Evolutionary conservation across 768 basidiomycete genomes (phyloP), one percentile per base, ranked within the genome.

Genomic region (Amanita thiersii): DNA sequence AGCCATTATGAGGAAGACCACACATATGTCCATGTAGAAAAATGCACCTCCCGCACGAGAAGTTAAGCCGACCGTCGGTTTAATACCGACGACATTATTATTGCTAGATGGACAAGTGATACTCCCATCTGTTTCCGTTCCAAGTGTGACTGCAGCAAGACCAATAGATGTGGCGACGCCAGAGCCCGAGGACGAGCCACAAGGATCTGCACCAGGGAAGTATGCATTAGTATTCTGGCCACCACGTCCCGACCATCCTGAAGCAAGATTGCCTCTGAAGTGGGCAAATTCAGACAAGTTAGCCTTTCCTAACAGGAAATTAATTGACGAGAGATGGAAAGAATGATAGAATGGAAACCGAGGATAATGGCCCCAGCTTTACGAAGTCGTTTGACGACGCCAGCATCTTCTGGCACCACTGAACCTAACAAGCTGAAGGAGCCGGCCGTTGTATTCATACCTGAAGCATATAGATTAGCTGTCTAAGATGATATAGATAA

Each of bases 111-210:
- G 79, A 46, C 68, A 76, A 3, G 64, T 70, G 19, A 77, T 75
- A 40, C 74, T 75, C 5, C 77, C 73, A 44, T 72, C 68, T 0
- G 74, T 75, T 42, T 76, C 73, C 2, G 71, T 64, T 7, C 69
- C 72, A 1, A 76, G 57, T 0, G 68, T 57, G 1, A 72, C 70
- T 10, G 72, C 58, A n/a, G 63, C 56, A 11, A 77, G 59, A 12
- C 75, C 75, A 36, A 75, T 75, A 1, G 72, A 70, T 2, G 70
- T 59, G 17, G 70, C 63, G 20, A 77, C 62, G 2, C 66, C 79
- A n/a, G 75, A 75, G 2, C 79, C 79, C 5, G 75, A 70, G 0
- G 75, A 77, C 1, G 73, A 77, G 1, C 77, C 76, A 45, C 71
- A 75, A 2, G 77, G 73, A 47, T 77, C 70, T 2, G 63, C 70